These are phyloP conservation scores for Eucalyptus pauciflora DNA, from an alignment of 345 rosid species.

Conservation along the genomic window DNA sequence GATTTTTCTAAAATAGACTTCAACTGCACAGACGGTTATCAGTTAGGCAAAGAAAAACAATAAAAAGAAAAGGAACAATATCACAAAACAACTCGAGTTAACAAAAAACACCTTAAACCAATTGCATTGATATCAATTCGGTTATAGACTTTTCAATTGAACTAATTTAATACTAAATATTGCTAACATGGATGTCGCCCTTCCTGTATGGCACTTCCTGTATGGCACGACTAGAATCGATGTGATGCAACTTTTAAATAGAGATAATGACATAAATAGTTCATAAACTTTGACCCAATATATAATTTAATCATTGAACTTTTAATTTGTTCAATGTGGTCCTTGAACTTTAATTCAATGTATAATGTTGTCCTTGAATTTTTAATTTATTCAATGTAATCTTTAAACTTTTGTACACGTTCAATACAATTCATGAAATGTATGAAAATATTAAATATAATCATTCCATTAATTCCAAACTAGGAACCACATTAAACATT, in stretches of 20 bases:
- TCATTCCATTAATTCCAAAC: fast-evolving
- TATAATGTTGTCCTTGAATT: fast-evolving
- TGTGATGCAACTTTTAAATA: fast-evolving
- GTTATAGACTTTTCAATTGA: fast-evolving
- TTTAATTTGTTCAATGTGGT: fast-evolving
- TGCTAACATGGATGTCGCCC: fast-evolving
- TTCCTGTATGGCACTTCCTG: fast-evolving
- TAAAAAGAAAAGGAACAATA: background rate
- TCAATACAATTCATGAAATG: fast-evolving
- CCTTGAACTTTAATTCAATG: fast-evolving
- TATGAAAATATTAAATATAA: fast-evolving
- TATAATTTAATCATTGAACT: fast-evolving
- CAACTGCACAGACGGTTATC: background rate
- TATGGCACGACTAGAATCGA: fast-evolving
- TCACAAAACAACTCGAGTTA: fast-evolving
- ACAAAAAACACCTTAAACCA: background rate
- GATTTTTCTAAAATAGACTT: background rate
- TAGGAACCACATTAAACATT: fast-evolving
- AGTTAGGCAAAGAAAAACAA: background rate
- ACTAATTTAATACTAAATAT: fast-evolving
- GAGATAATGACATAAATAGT: fast-evolving
- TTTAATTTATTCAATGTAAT: too few species aligned
- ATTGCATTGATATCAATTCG: fast-evolving
- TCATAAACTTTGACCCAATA: fast-evolving
- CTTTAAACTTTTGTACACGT: fast-evolving